Evolutionary conservation across 2,329 filamentous ascomycete species (phyloP).

Genomic region (Fusarium annulatum): DNA sequence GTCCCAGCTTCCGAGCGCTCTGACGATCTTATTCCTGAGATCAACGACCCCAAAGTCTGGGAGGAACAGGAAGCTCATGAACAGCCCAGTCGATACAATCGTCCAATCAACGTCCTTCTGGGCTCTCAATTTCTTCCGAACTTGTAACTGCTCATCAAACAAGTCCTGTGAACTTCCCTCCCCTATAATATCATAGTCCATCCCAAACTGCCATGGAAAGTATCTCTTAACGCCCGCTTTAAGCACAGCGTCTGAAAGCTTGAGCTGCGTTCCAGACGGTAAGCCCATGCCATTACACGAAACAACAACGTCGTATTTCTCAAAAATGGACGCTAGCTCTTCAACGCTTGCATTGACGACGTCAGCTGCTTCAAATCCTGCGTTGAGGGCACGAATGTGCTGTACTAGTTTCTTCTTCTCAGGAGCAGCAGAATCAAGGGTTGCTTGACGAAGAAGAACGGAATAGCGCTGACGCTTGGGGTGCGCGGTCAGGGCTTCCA

Average conservation of each 20-base stretch:
- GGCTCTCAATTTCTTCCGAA: constrained; percentile 62
- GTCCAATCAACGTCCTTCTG: constrained; percentile 66
- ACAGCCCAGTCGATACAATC: constrained; percentile 76
- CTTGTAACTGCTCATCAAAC: constrained; percentile 75
- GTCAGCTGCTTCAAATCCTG: constrained; percentile 59
- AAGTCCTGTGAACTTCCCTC: constrained; percentile 68
- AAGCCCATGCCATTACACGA: constrained; percentile 70
- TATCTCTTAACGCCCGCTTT: constrained; percentile 62
- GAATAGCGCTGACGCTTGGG: constrained; percentile 56
- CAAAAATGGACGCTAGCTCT: constrained; percentile 57
- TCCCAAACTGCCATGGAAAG: constrained; percentile 80
- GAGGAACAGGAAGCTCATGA: constrained; percentile 76
- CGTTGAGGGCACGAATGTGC: constrained; percentile 51
- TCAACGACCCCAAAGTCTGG: constrained; percentile 72
- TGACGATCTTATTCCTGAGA: constrained; percentile 53
- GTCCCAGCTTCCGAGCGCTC: constrained; percentile 70
- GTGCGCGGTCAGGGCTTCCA: constrained; percentile 62
- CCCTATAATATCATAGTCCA: constrained; percentile 76
- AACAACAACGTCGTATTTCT: constrained; percentile 64
- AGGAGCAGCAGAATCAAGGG: constrained; percentile 53
- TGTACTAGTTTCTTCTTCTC: constrained; percentile 51
- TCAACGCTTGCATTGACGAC: constrained; percentile 50
- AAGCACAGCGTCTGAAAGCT: constrained; percentile 67
- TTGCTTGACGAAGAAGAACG: constrained; percentile 64
- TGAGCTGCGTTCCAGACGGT: constrained; percentile 65